phyloP scores from a whole-genome alignment of 495 filamentous ascomycete genomes.

The Halenospora varia region DNA sequence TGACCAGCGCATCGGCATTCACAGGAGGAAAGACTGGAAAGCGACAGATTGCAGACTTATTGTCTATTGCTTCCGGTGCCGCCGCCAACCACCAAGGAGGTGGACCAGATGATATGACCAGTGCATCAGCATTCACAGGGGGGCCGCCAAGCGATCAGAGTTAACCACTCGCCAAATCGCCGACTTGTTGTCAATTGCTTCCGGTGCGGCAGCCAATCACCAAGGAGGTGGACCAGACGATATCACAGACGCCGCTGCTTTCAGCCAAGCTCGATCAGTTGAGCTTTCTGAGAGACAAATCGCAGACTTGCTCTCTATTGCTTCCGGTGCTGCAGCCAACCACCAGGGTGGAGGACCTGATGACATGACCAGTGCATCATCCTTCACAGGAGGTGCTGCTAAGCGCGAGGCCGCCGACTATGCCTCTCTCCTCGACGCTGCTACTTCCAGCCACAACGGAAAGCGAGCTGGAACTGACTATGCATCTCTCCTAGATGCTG shows the following conservation, averaged over 20 bases:
- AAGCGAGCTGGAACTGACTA: background rate
- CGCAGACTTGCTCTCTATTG: background rate
- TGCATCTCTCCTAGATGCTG: background rate
- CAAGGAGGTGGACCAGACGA: too few species aligned
- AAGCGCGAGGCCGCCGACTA: background rate
- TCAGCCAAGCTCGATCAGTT: too few species aligned
- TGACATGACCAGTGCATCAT: background rate
- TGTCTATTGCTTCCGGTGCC: background rate
- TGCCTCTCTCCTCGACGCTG: background rate
- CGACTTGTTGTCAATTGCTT: background rate
- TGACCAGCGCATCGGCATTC: background rate
- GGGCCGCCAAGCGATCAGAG: background rate
- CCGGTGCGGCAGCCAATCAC: background rate
- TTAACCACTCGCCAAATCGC: constrained; percentile 1
- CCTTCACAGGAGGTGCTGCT: background rate
- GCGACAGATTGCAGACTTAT: constrained; percentile 1
- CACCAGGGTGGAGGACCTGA: background rate
- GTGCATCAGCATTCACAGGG: background rate
- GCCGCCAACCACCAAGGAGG: background rate
- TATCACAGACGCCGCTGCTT: too few species aligned
- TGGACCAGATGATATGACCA: background rate
- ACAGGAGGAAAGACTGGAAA: background rate
- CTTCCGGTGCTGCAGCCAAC: too few species aligned
- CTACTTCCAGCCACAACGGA: background rate
- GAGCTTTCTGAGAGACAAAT: constrained; percentile 4